A percentile compares a stretch with the other conserved stretches of the same genome.
phyloP scores from a whole-genome alignment of 345 rosid genomes.

The Pelargonium nanum region DNA sequence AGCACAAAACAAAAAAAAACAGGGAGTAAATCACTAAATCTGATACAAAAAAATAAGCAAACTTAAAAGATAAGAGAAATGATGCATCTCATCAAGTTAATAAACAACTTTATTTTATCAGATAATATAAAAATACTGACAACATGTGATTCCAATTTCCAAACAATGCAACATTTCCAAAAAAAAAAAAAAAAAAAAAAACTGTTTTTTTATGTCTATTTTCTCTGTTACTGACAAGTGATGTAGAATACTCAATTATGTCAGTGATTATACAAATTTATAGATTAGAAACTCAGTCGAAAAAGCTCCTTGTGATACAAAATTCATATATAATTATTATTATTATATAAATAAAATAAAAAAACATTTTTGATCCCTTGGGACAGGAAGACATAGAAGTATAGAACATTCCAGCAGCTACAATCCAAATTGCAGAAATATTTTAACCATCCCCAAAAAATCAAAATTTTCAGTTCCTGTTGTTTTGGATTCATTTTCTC shows the following conservation, averaged over 20 bases:
- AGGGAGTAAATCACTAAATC: conserved; percentile 5
- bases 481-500: background rate
- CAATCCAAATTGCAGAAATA: background rate
- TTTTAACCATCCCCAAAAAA: background rate
- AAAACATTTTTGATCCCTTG: background rate
- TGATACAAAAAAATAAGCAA: background rate
- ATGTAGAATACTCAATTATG: background rate
- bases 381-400: background rate
- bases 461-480: background rate
- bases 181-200: too few species aligned
- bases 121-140: too few species aligned
- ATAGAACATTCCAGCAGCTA: background rate
- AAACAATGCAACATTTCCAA: background rate
- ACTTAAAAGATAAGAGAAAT: too few species aligned
- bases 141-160: too few species aligned
- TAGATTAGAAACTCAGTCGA: background rate
- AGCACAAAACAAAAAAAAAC: conserved; percentile 10
- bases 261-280: background rate
- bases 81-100: too few species aligned
- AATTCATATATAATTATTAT: too few species aligned
- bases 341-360: too few species aligned
- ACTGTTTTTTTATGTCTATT: too few species aligned
- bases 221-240: background rate
- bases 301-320: background rate
- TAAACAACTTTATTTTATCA: too few species aligned